Conservation (phyloP, 441 rosid genomes). For the Euphorbia celastroides region DNA sequence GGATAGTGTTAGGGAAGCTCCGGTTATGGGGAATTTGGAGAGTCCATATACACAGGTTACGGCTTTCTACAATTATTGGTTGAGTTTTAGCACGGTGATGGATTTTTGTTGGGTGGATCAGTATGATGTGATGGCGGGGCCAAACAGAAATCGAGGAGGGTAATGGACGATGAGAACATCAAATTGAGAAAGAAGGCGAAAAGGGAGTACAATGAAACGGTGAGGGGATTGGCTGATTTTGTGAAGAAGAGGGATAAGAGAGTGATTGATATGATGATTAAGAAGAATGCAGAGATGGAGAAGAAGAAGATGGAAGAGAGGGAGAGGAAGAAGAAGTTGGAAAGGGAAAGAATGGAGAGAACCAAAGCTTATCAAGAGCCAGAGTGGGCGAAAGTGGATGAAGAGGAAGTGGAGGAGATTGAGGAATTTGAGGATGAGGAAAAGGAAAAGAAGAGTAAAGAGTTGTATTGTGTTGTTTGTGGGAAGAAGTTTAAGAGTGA, state of each 20-base stretch:
- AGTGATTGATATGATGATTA: conserved; percentile 74
- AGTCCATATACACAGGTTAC: conserved; percentile 70
- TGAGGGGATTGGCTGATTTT: conserved; percentile 75
- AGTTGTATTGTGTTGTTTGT: conserved; percentile 81
- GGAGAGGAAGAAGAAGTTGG: conserved; percentile 65
- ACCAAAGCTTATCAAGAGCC: conserved; percentile 63
- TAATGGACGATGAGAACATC: conserved; percentile 94
- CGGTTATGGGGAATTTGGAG: conserved; percentile 83
- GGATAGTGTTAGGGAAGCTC: conserved; percentile 61
- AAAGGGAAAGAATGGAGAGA: conserved; percentile 67
- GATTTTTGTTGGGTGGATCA: conserved; percentile 88
- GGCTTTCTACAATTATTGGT: conserved; percentile 84
- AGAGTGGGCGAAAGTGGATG: conserved; percentile 60
- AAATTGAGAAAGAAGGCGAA: conserved; percentile 81
- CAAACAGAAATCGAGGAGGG: conserved; percentile 69
- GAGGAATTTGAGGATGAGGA: conserved; percentile 34
- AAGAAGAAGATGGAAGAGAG: conserved; percentile 61
- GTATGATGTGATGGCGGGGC: conserved; percentile 71
- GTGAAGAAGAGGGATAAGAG: conserved; percentile 95
- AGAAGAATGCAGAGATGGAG: conserved; percentile 71
- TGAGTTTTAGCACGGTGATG: conserved; percentile 74
- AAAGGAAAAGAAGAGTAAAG: conserved; percentile 36
- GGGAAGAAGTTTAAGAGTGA: conserved; percentile 92
- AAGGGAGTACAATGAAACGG: conserved; percentile 78
- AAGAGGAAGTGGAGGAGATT: conserved; percentile 47